A percentile compares a stretch with the other conserved stretches of the same genome.
phyloP scores from a whole-genome alignment of 2,329 filamentous ascomycete species.

The Akanthomyces muscarius region DNA sequence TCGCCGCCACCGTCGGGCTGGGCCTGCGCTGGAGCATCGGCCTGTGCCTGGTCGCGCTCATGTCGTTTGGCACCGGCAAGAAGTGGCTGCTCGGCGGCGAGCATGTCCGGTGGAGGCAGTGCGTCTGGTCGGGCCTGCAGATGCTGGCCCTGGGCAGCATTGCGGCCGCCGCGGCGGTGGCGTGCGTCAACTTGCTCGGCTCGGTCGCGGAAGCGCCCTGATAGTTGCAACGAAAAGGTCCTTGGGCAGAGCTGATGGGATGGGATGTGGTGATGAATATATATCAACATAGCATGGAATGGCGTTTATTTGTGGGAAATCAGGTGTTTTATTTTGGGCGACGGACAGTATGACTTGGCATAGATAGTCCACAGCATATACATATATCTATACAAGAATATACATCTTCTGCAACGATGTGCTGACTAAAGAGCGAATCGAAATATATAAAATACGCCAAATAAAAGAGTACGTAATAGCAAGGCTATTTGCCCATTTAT shows the following conservation, averaged over 20 bases:
- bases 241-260: not conserved
- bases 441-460: too few species aligned
- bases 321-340: not conserved
- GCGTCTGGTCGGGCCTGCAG: slow-evolving; percentile 30
- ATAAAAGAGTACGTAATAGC: too few species aligned
- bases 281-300: not conserved
- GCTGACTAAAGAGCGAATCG: too few species aligned
- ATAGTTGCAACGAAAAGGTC: not conserved
- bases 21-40: slow-evolving; percentile 51
- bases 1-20: slow-evolving; percentile 35
- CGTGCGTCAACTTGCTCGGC: slow-evolving; percentile 28
- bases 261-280: not conserved
- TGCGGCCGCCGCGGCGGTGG: slow-evolving; percentile 30
- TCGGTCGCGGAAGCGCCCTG: not conserved
- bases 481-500: too few species aligned
- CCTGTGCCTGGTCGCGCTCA: slow-evolving; percentile 51
- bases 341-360: not conserved
- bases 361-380: not conserved
- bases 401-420: too few species aligned
- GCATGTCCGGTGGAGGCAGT: slow-evolving; percentile 19
- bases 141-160: slow-evolving; percentile 33
- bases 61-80: slow-evolving; percentile 55
- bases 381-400: not conserved
- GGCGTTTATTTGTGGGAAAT: not conserved
- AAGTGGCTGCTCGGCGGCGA: slow-evolving; percentile 36